Evolutionary conservation across 768 basidiomycete species (phyloP).

Genomic region (Tulasnella calospora): DNA sequence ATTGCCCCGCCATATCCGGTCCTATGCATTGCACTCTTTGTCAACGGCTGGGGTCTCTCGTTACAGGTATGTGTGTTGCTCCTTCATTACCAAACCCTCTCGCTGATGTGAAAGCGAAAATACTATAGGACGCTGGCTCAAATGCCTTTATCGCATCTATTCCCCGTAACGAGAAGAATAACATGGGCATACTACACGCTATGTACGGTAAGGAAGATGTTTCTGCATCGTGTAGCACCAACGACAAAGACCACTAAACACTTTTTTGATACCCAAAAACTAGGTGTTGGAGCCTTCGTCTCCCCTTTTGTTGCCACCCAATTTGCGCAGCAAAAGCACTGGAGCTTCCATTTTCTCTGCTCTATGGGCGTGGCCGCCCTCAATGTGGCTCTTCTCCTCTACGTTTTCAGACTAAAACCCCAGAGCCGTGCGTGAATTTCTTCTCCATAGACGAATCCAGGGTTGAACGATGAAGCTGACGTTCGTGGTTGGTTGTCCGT

Average conservation of each 20-base stretch:
- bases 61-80: slow-evolving; percentile 41
- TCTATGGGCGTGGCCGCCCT: slow-evolving; percentile 62
- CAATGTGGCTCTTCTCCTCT: slow-evolving; percentile 50
- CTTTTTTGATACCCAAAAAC: neutral
- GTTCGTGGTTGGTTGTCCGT: neutral
- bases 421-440: slow-evolving; percentile 33
- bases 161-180: slow-evolving; percentile 39
- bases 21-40: slow-evolving; percentile 41
- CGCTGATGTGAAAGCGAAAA: neutral
- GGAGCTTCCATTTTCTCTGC: slow-evolving; percentile 74
- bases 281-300: slow-evolving; percentile 39
- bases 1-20: slow-evolving; percentile 46
- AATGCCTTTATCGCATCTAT: slow-evolving; percentile 46
- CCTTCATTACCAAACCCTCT: neutral
- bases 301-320: slow-evolving; percentile 77
- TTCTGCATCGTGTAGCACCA: neutral
- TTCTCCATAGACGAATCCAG: neutral
- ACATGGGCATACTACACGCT: slow-evolving; percentile 44
- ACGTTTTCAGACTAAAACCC: slow-evolving; percentile 50
- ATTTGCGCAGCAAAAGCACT: slow-evolving; percentile 58
- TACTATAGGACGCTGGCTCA: slow-evolving; percentile 45
- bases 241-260: neutral
- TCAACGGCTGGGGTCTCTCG: slow-evolving; percentile 47
- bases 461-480: neutral
- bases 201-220: slow-evolving; percentile 40